These are phyloP conservation scores for Colletotrichum liaoningense DNA, from an alignment of 2,329 filamentous ascomycete genomes.

Conservation along the genomic window DNA sequence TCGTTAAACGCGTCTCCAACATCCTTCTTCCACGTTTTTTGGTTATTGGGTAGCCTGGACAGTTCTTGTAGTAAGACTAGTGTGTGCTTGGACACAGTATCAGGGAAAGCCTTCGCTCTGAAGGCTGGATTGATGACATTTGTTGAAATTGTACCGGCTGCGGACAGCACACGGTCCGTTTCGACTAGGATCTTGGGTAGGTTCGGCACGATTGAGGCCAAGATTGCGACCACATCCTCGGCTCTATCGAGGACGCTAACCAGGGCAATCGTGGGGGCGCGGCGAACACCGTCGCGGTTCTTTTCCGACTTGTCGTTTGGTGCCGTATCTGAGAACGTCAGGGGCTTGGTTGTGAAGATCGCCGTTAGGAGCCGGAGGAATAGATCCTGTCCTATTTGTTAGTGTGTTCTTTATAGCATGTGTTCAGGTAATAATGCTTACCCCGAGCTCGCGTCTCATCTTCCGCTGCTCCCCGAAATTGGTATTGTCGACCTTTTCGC, in stretches of 20 bases:
- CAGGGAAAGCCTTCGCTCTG: conserved; percentile 86
- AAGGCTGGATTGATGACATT: conserved; percentile 86
- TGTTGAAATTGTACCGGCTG: conserved; percentile 83
- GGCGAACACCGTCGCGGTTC: conserved; percentile 48
- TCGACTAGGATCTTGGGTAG: conserved; percentile 87
- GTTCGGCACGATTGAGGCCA: conserved; percentile 82
- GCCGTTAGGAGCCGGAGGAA: conserved; percentile 89
- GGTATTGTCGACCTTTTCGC: conserved; percentile 96
- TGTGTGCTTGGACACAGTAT: conserved; percentile 79
- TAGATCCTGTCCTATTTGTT: conserved; percentile 72
- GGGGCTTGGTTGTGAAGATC: conserved; percentile 90
- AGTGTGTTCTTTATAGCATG: conserved; percentile 36
- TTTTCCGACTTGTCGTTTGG: conserved; percentile 54
- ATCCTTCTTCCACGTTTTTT: conserved; percentile 95
- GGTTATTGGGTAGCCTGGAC: conserved; percentile 79
- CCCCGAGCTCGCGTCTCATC: conserved; percentile 90
- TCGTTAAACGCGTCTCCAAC: conserved; percentile 94
- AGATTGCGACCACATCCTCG: conserved; percentile 83
- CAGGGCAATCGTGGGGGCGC: conserved; percentile 46
- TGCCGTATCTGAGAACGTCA: conserved; percentile 71
- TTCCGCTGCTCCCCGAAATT: conserved; percentile 95
- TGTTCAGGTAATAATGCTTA: conserved; percentile 57
- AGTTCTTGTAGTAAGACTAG: conserved; percentile 82
- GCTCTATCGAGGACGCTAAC: conserved; percentile 60
- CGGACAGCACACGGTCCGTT: conserved; percentile 82